phyloP scores from a whole-genome alignment of 345 rosid genomes.

The Aethionema arabicum region DNA sequence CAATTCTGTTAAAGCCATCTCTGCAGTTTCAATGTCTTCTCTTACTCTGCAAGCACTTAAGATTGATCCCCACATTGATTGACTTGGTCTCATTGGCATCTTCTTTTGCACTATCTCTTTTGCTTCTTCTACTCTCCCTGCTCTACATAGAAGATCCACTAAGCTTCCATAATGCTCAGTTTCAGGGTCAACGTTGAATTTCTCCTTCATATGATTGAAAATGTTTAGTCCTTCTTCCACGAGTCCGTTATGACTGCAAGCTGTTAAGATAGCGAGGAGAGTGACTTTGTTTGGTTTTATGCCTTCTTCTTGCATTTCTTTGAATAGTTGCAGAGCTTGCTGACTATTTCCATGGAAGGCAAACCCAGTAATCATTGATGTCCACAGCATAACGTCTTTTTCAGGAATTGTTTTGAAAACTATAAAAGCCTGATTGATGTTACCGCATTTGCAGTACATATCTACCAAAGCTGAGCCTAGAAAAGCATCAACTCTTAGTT shows the following conservation, averaged over 20 bases:
- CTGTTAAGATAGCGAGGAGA: constrained; percentile 48
- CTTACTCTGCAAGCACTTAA: constrained; percentile 44
- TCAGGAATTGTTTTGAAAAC: constrained; percentile 39
- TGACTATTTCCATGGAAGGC: constrained; percentile 57
- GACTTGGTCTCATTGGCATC: constrained; percentile 55
- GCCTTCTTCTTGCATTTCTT: constrained; percentile 41
- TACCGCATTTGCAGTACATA: constrained; percentile 64
- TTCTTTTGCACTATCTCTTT: constrained; percentile 37
- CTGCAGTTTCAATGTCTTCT: constrained; percentile 50
- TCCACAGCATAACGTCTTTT: constrained; percentile 58
- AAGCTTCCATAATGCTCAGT: constrained; percentile 57
- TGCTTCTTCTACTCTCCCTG: constrained; percentile 54
- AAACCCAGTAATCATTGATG: constrained; percentile 58
- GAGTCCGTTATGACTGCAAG: constrained; percentile 56
- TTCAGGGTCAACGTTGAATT: constrained; percentile 46
- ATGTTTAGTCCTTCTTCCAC: constrained; percentile 45
- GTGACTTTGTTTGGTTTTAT: constrained; percentile 52
- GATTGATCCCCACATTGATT: constrained; percentile 58
- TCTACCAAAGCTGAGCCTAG: constrained; percentile 50
- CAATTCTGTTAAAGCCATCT: constrained; percentile 48
- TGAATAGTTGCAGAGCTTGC: constrained; percentile 52
- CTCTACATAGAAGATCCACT: constrained; percentile 52
- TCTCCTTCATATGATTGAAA: constrained; percentile 46
- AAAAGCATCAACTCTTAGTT: constrained; percentile 39
- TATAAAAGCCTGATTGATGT: constrained; percentile 38